Conservation (phyloP, 495 filamentous ascomycete genomes). For the Lentithecium fluviatile region DNA sequence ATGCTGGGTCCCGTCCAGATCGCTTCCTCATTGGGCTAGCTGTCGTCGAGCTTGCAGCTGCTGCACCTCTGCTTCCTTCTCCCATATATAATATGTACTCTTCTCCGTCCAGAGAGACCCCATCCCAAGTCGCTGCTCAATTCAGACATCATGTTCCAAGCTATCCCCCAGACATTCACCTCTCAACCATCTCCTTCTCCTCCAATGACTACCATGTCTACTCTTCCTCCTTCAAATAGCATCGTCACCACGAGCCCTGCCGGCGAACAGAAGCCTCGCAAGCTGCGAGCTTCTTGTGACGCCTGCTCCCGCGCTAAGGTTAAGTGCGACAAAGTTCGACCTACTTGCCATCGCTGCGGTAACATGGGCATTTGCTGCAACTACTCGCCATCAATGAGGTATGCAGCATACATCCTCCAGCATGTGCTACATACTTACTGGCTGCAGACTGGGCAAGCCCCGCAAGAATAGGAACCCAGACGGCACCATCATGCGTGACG, state of each 20-base stretch:
- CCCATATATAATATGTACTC: constrained; percentile 27
- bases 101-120: constrained; percentile 18
- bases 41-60: constrained; percentile 10
- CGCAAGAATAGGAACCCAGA: constrained; percentile 34
- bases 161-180: constrained; percentile 16
- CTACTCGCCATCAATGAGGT: constrained; percentile 37
- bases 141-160: constrained; percentile 30
- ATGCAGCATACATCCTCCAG: background rate
- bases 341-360: constrained; percentile 34
- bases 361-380: constrained; percentile 39
- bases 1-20: constrained; percentile 12
- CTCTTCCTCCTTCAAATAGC: constrained; percentile 4
- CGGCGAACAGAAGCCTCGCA: constrained; percentile 32
- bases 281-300: constrained; percentile 35
- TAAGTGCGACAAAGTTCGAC: constrained; percentile 34
- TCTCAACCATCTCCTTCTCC: constrained; percentile 17
- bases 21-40: constrained; percentile 13
- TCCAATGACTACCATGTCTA: constrained; percentile 20
- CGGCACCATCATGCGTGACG: constrained; percentile 30
- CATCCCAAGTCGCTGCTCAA: constrained; percentile 10
- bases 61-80: constrained; percentile 6
- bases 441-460: constrained; percentile 29
- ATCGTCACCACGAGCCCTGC: constrained; percentile 20
- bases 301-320: constrained; percentile 34
- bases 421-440: constrained; percentile 12